These are phyloP conservation scores for Cystofilobasidium ferigula DNA, from an alignment of 768 basidiomycete genomes.

Conservation along the genomic window DNA sequence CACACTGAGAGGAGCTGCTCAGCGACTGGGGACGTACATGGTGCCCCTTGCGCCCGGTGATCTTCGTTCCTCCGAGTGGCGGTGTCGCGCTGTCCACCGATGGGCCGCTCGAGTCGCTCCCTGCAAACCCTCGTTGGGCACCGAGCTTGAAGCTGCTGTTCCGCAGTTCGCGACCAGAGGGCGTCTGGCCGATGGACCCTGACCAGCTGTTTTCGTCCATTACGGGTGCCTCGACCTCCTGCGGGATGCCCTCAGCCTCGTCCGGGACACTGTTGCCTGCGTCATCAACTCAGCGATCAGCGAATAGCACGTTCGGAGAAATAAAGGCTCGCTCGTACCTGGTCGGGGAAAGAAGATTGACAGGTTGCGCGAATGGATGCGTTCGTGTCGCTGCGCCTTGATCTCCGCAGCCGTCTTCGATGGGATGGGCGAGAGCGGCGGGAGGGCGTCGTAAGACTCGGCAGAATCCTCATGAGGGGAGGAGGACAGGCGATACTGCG, in stretches of 20 bases:
- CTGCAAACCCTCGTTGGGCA: conserved; percentile 53
- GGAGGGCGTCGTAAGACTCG: conserved; percentile 16
- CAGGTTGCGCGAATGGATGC: conserved; percentile 80
- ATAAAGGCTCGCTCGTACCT: conserved; percentile 42
- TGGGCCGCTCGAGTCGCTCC: conserved; percentile 30
- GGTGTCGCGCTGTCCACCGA: conserved; percentile 3
- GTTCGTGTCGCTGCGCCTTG: conserved; percentile 45
- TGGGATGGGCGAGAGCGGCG: conserved; percentile 1
- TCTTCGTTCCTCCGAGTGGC: conserved; percentile 24
- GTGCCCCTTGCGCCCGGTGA: conserved; percentile 34
- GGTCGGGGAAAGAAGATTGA: conserved; percentile 84
- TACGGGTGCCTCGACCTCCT: conserved; percentile 40
- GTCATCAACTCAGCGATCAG: conserved; percentile 57
- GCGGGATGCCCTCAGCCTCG: conserved; percentile 40
- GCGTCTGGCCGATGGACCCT: conserved; percentile 32
- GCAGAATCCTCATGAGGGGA: not conserved
- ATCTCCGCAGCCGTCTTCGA: not conserved
- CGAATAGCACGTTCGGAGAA: conserved; percentile 37
- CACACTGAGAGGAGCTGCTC: too few relatives aligned
- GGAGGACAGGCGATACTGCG: not conserved
- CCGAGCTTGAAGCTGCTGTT: conserved; percentile 43
- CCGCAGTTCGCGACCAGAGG: conserved; percentile 30
- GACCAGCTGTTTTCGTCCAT: conserved; percentile 45
- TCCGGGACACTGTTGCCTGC: conserved; percentile 31
- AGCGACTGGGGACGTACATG: conserved; percentile 32